A percentile compares a stretch with the other conserved stretches of the same genome.
Evolutionary conservation across 208 protist species (phyloP).

Genomic region (Leptomonas pyrrhocoris): DNA sequence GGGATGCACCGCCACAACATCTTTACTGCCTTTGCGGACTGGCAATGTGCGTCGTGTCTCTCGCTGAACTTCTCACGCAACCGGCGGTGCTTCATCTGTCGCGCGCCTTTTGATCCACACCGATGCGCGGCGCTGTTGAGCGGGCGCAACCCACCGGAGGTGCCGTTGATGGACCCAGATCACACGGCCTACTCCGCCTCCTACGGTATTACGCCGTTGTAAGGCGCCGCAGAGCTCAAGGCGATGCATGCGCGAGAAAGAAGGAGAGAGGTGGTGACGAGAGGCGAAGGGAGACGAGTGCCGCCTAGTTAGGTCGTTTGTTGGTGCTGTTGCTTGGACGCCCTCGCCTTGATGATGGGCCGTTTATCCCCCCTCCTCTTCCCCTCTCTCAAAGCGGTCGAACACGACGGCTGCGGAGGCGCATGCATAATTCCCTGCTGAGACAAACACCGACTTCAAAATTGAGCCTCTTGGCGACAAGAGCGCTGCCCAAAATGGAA

Average conservation of each 20-base stretch:
- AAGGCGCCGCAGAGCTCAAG: neutral
- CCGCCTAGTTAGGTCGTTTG: too few relatives aligned
- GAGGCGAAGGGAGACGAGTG: too few relatives aligned
- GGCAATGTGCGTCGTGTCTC: constrained; percentile 72
- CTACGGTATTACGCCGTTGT: constrained; percentile 30
- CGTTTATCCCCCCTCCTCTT: too few relatives aligned
- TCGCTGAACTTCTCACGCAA: constrained; percentile 74
- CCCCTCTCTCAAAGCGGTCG: too few relatives aligned
- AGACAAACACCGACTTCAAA: too few relatives aligned
- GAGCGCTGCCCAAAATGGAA: too few relatives aligned
- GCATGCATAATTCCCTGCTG: too few relatives aligned
- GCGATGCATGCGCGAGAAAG: neutral
- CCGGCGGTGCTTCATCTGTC: constrained; percentile 73
- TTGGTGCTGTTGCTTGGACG: too few relatives aligned
- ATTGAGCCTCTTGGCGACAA: too few relatives aligned
- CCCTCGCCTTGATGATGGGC: too few relatives aligned
- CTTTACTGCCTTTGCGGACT: constrained; percentile 68
- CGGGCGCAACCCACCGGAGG: constrained; percentile 34
- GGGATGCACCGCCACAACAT: constrained; percentile 66
- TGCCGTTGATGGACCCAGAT: constrained; percentile 70
- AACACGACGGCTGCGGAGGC: too few relatives aligned
- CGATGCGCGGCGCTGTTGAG: constrained; percentile 64
- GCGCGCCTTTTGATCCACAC: constrained; percentile 53
- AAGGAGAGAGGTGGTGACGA: neutral
- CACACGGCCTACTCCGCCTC: constrained; percentile 55